Evolutionary conservation across 1,284 basidiomycete species (phyloP).

Genomic region (Rhodofomes roseus): DNA sequence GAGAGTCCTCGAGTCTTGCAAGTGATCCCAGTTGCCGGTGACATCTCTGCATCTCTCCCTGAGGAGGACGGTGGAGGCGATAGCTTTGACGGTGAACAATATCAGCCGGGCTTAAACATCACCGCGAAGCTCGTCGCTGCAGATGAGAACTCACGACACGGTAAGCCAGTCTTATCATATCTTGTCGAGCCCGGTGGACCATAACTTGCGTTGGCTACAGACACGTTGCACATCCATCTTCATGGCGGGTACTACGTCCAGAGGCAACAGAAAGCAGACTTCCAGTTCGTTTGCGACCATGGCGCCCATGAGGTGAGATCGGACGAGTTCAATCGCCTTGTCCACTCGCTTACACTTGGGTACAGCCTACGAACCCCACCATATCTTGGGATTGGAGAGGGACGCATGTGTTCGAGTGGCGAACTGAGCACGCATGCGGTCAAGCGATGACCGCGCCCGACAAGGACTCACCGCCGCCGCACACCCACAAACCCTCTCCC

Average conservation of each 20-base stretch:
- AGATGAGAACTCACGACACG: constrained; percentile 14
- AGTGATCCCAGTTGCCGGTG: constrained; percentile 38
- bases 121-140: constrained; percentile 19
- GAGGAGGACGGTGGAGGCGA: constrained; percentile 5
- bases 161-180: constrained; percentile 7
- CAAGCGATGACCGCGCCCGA: constrained; percentile 1
- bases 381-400: constrained; percentile 29
- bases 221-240: constrained; percentile 35
- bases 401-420: constrained; percentile 32
- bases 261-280: constrained; percentile 34
- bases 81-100: constrained; percentile 4
- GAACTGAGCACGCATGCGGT: constrained; percentile 31
- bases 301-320: constrained; percentile 28
- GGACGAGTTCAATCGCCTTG: not conserved
- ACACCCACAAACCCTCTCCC: constrained; percentile 4
- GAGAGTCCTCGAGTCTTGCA: constrained; percentile 37
- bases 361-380: constrained; percentile 27
- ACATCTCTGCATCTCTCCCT: constrained; percentile 8
- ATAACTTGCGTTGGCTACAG: constrained; percentile 11
- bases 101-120: constrained; percentile 21
- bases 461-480: not conserved
- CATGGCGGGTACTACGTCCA: constrained; percentile 39
- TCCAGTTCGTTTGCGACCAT: constrained; percentile 38
- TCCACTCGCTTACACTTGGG: not conserved
- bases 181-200: not conserved